Evolutionary conservation across 495 filamentous ascomycete genomes (phyloP).

Genomic region (Choiromyces venosus): DNA sequence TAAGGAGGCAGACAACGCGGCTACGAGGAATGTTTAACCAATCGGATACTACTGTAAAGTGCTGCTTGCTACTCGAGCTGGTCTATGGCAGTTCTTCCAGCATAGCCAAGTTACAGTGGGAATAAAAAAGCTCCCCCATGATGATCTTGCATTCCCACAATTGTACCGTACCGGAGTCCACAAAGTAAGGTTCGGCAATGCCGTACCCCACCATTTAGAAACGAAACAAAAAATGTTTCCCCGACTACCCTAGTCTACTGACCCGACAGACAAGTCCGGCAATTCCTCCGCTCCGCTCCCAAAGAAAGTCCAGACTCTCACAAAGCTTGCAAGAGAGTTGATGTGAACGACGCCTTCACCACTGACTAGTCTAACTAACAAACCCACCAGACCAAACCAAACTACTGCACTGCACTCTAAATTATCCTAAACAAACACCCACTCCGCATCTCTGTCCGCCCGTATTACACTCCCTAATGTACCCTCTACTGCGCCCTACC

Average conservation of each 20-base stretch:
- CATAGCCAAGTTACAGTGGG: background rate
- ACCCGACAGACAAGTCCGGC: background rate
- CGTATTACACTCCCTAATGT: background rate
- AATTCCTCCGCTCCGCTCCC: background rate
- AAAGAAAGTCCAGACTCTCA: background rate
- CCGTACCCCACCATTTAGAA: background rate
- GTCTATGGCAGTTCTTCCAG: no score
- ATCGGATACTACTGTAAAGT: no score
- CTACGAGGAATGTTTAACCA: background rate
- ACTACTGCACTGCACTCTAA: background rate
- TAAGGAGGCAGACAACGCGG: background rate
- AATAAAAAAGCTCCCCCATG: background rate
- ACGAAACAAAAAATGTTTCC: background rate
- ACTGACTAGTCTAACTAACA: background rate
- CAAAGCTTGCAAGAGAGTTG: background rate
- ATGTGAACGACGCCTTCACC: background rate
- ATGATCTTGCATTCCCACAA: background rate
- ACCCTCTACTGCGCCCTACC: background rate
- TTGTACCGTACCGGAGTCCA: background rate
- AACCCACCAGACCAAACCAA: background rate
- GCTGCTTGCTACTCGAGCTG: no score
- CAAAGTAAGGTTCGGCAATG: background rate
- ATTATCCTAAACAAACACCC: background rate
- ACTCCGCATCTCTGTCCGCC: background rate
- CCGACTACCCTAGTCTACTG: background rate